phyloP scores from a whole-genome alignment of 768 basidiomycete genomes.

The Panus rudis region DNA sequence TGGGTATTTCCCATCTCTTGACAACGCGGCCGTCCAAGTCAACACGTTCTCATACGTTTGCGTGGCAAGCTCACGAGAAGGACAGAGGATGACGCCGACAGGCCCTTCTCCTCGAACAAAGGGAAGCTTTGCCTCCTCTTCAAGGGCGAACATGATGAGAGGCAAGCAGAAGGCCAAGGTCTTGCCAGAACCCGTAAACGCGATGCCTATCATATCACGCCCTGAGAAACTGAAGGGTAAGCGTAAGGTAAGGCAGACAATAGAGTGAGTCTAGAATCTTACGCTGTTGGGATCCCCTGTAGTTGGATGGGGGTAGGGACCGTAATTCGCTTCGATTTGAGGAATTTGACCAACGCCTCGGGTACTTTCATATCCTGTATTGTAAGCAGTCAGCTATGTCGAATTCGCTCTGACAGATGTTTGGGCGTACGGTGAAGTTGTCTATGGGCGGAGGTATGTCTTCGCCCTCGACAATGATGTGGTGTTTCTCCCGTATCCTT shows the following conservation, averaged over 20 bases:
- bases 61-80: conserved; percentile 91
- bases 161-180: conserved; percentile 99
- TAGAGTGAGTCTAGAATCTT: conserved; percentile 23
- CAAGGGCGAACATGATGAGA: conserved; percentile 90
- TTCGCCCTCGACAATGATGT: conserved; percentile 93
- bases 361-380: conserved; percentile 98
- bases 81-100: conserved; percentile 93
- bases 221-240: conserved; percentile 82
- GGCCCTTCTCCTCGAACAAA: conserved; percentile 94
- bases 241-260: conserved; percentile 15
- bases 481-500: conserved; percentile 79
- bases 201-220: conserved; percentile 97
- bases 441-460: conserved; percentile 91
- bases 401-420: not conserved
- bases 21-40: conserved; percentile 76
- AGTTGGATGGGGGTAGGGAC: conserved; percentile 93
- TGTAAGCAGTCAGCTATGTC: conserved; percentile 7
- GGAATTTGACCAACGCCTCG: conserved; percentile 68
- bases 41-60: conserved; percentile 96
- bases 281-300: conserved; percentile 96
- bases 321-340: conserved; percentile 79
- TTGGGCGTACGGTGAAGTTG: conserved; percentile 59
- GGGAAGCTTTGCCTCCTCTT: conserved; percentile 87
- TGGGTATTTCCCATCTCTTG: conserved; percentile 77
- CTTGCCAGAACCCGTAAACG: conserved; percentile 98